Evolutionary conservation across 2,329 filamentous ascomycete genomes (phyloP), one percentile per base, ranked within the genome.

Genomic region (Tolypocladium cylindrosporum): DNA sequence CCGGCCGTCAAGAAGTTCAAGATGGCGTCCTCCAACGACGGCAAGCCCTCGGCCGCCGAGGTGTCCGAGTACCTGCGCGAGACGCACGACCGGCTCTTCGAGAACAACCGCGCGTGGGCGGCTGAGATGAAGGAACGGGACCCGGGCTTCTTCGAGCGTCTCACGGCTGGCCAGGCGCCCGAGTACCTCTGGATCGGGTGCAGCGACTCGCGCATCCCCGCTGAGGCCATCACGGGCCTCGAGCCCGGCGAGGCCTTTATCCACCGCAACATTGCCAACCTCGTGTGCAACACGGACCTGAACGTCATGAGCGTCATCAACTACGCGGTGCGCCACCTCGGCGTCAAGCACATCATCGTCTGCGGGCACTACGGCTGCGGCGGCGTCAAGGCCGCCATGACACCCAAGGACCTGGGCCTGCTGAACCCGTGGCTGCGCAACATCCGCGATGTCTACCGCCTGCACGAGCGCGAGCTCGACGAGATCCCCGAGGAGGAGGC

Each of bases 241-340:
- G 80, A 88, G 68, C 90, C 91, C n/a, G 91, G 91, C 65, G 90
- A 96, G 74, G 88, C 93, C 67, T 97, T 96, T 73, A 88, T 95
- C 64, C 91, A 96, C 79, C 89, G 92, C 74, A 96, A 97, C 70
- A 96, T 96, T 72, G 91, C 91, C 75, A 96, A 96, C 78, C 81
- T 95, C 63, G 81, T 96, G 58, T 85, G 85, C 75, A 84, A 86
- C 69, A 87, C 85, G 62, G 92, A 97, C 70, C 81, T 95, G 68
- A 91, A 86, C 72, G 85, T 86, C 55, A 86, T 90, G 71, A 83
- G 83, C 70, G 91, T 96, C 66, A 90, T 96, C 74, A 86, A 94
- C 70, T 97, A 91, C 71, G 89, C 91, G 62, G 90, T 96, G 62
- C 79, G 82, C 66, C 85, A 93, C 72, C 81, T 96, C 45, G 81